These are phyloP conservation scores for Ceratocystis smalleyi DNA, from an alignment of 2,329 filamentous ascomycete species.

Conservation along the genomic window DNA sequence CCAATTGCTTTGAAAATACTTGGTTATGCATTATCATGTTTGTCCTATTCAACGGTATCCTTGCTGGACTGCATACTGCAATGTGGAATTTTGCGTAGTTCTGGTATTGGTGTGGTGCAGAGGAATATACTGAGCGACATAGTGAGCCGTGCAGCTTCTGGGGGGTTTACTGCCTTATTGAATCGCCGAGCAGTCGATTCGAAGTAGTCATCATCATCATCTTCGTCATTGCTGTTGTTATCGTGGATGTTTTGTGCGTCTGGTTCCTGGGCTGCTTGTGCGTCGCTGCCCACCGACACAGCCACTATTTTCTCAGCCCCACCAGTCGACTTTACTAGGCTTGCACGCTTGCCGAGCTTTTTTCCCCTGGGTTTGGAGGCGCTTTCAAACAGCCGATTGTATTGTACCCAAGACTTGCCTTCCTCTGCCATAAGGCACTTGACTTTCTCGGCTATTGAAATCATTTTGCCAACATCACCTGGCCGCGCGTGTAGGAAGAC, in stretches of 20 bases:
- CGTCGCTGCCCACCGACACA: background rate
- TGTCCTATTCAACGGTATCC: slow-evolving; percentile 18
- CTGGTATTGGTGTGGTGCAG: slow-evolving; percentile 36
- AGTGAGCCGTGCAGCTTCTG: slow-evolving; percentile 29
- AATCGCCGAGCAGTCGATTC: slow-evolving; percentile 43
- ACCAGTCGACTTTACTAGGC: background rate
- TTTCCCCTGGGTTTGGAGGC: slow-evolving; percentile 21
- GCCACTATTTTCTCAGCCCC: background rate
- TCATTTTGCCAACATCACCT: slow-evolving; percentile 44
- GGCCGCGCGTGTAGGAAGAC: slow-evolving; percentile 38
- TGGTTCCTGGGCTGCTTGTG: background rate
- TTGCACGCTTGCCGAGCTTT: background rate
- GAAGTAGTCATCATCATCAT: slow-evolving; percentile 31
- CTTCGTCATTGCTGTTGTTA: slow-evolving; percentile 16
- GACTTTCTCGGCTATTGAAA: slow-evolving; percentile 51
- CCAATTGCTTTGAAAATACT: background rate
- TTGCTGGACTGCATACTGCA: slow-evolving; percentile 34
- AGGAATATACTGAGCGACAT: slow-evolving; percentile 47
- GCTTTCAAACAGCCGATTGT: slow-evolving; percentile 40
- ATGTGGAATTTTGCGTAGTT: slow-evolving; percentile 35
- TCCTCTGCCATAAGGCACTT: slow-evolving; percentile 39
- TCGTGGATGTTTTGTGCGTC: slow-evolving; percentile 13
- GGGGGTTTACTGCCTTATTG: slow-evolving; percentile 36
- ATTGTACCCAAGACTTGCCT: slow-evolving; percentile 38
- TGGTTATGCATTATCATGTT: background rate